Evolutionary conservation across 495 filamentous ascomycete species (phyloP).

Genomic region (Parathielavia appendiculata): DNA sequence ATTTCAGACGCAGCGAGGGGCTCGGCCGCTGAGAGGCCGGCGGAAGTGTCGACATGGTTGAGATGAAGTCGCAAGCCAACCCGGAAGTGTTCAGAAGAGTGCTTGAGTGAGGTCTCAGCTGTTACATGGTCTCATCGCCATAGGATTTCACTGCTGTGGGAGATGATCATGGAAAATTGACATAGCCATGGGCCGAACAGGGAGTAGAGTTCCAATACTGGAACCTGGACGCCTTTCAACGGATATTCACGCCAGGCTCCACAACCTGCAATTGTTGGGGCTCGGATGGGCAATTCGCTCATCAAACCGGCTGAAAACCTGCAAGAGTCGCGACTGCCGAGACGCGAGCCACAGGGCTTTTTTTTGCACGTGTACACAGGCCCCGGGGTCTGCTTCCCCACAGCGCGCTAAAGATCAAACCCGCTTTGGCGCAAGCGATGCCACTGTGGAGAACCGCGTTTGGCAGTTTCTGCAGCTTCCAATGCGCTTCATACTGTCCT

Average conservation of each 20-base stretch:
- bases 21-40: constrained; percentile 35
- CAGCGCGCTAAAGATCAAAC: not conserved
- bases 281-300: constrained; percentile 5
- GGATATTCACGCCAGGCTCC: constrained; percentile 4
- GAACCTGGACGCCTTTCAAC: not conserved
- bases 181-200: not conserved
- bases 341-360: not conserved
- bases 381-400: constrained; percentile 1
- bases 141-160: not conserved
- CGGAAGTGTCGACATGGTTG: constrained; percentile 13
- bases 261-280: constrained; percentile 10
- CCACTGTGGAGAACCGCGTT: not conserved
- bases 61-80: not conserved
- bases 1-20: constrained; percentile 50
- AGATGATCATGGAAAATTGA: not conserved
- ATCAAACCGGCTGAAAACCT: not conserved
- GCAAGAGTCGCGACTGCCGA: constrained; percentile 6
- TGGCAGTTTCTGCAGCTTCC: too few relatives aligned
- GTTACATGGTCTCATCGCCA: not conserved
- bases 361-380: constrained; percentile 9
- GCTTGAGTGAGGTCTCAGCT: not conserved
- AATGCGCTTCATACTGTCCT: not conserved
- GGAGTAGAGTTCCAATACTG: not conserved
- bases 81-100: not conserved
- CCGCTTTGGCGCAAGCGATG: not conserved